A percentile compares a stretch with the other conserved stretches of the same genome.
phyloP scores from a whole-genome alignment of 129 eudicot species.

The Flaveria robusta region DNA sequence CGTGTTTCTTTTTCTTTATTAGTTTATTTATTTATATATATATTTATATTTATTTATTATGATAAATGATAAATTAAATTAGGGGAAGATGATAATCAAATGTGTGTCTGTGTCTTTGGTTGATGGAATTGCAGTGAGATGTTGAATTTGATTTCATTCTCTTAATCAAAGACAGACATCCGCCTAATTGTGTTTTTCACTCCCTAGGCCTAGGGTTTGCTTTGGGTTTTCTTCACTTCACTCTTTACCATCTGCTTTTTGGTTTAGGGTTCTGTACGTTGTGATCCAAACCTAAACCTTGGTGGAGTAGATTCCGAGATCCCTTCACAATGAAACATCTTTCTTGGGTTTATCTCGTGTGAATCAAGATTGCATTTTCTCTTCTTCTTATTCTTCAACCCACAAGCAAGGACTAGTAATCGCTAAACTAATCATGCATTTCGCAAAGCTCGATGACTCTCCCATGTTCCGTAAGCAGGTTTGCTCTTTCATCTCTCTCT shows the following conservation, averaged over 20 bases:
- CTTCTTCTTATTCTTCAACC: neutral
- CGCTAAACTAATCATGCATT: constrained; percentile 67
- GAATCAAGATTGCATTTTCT: constrained; percentile 10
- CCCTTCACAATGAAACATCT: constrained; percentile 44
- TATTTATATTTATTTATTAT: neutral
- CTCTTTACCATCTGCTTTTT: constrained; percentile 2
- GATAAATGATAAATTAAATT: too few relatives aligned
- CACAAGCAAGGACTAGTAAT: neutral
- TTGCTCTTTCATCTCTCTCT: too few relatives aligned
- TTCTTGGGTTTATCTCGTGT: constrained; percentile 13
- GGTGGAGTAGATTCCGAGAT: constrained; percentile 18
- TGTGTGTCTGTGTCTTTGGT: constrained; percentile 1
- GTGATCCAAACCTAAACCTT: constrained; percentile 13
- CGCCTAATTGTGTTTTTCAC: constrained; percentile 19
- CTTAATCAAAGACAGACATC: constrained; percentile 26
- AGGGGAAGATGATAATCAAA: constrained; percentile 4
- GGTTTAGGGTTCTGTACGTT: constrained; percentile 49
- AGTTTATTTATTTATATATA: too few relatives aligned
- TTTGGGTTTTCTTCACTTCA: constrained; percentile 24
- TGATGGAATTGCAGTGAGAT: constrained; percentile 4
- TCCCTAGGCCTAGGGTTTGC: neutral
- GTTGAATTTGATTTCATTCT: constrained; percentile 17
- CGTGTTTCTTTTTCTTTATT: constrained; percentile 4
- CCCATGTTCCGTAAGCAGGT: constrained; percentile 99
- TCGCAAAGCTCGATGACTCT: constrained; percentile 95